Conservation (phyloP, 257 asterid species). For the Penstemon newberryi region DNA sequence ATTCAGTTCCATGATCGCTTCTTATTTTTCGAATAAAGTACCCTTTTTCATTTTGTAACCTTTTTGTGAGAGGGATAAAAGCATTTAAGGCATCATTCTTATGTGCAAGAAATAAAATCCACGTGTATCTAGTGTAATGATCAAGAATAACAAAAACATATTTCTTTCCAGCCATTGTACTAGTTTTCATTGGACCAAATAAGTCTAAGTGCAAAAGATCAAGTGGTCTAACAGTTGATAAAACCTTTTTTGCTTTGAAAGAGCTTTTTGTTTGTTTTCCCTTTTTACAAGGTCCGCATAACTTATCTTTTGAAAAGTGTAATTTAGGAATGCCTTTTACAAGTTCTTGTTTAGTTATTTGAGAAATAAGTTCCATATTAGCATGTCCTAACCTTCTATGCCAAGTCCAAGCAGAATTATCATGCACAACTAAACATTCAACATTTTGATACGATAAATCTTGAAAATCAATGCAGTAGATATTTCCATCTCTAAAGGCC, state of each 20-base stretch:
- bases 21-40: not conserved
- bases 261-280: not conserved
- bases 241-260: not conserved
- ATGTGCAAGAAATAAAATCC: not conserved
- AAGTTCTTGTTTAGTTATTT: not conserved
- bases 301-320: not conserved
- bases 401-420: not conserved
- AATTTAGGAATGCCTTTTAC: not conserved
- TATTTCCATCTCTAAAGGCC: not conserved
- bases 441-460: not conserved
- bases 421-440: not conserved
- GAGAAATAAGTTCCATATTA: not conserved
- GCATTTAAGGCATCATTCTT: not conserved
- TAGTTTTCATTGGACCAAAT: not conserved
- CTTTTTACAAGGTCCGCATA: not conserved
- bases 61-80: not conserved
- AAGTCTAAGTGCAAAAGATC: not conserved
- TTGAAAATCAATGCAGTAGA: not conserved
- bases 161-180: not conserved
- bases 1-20: not conserved
- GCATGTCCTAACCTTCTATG: not conserved
- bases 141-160: not conserved
- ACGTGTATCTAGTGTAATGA: not conserved
- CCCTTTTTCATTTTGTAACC: not conserved
- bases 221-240: not conserved